A percentile compares a stretch with the other conserved stretches of the same genome.
Evolutionary conservation across 352 stramenopile species (phyloP).

Genomic region (Plasmopara viticola): DNA sequence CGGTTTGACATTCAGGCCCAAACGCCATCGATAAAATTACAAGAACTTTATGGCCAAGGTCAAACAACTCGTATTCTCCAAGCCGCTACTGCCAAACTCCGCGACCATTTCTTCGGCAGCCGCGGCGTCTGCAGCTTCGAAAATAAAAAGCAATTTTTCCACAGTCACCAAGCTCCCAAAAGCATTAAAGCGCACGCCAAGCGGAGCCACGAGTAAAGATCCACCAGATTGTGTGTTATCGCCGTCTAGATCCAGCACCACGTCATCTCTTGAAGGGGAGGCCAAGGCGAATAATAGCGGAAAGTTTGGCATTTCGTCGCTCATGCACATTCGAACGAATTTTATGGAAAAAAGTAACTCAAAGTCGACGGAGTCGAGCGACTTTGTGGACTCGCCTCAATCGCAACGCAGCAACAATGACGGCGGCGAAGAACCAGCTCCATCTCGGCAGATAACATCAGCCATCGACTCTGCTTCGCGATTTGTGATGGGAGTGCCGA

Average conservation of each 20-base stretch:
- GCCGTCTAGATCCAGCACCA: conserved; percentile 17
- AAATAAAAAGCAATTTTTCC: conserved; percentile 30
- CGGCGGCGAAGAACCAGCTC: conserved; percentile 1
- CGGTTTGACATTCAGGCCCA: conserved; percentile 11
- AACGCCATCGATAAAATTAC: not conserved
- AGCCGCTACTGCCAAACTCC: conserved; percentile 27
- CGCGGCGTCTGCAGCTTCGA: conserved; percentile 24
- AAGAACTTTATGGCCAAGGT: conserved; percentile 15
- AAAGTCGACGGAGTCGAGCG: conserved; percentile 7
- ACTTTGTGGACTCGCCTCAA: conserved; percentile 10
- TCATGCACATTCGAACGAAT: conserved; percentile 20
- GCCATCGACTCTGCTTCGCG: conserved; percentile 33
- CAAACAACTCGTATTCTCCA: conserved; percentile 38
- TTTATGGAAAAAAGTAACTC: conserved; percentile 21
- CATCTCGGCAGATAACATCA: conserved; percentile 11
- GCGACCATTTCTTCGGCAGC: conserved; percentile 33
- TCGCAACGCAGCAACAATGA: conserved; percentile 13
- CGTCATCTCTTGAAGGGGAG: conserved; percentile 12
- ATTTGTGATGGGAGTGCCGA: conserved; percentile 60
- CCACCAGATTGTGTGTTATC: conserved; percentile 4
- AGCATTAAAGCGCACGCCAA: conserved; percentile 18
- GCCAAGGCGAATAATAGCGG: conserved; percentile 12
- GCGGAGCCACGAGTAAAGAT: not conserved
- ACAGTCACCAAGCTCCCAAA: conserved; percentile 27
- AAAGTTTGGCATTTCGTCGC: conserved; percentile 26